phyloP scores from a whole-genome alignment of 768 basidiomycete genomes.

The Psilocybe azurescens region DNA sequence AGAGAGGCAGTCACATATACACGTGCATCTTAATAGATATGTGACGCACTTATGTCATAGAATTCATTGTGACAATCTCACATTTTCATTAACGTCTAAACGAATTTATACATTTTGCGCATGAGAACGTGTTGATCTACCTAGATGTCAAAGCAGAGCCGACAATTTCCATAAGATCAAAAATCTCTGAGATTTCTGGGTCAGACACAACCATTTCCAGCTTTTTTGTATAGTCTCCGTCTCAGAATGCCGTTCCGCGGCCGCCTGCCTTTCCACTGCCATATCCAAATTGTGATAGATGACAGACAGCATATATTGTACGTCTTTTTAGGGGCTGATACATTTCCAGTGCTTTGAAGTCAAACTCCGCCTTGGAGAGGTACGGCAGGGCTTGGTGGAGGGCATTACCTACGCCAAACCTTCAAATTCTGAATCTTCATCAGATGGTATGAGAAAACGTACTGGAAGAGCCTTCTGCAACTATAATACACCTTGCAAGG shows the following conservation, averaged over 20 bases:
- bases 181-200: conserved; percentile 55
- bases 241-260: conserved; percentile 50
- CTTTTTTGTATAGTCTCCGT: conserved; percentile 45
- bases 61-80: too few species aligned
- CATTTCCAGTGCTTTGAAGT: conserved; percentile 66
- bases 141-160: conserved; percentile 59
- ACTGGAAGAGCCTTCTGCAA: conserved; percentile 55
- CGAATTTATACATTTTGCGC: not conserved
- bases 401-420: conserved; percentile 35
- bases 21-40: not conserved
- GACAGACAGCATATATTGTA: conserved; percentile 73
- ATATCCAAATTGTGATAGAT: conserved; percentile 74
- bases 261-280: conserved; percentile 57
- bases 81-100: too few species aligned
- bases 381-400: conserved; percentile 65
- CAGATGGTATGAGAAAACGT: conserved; percentile 19
- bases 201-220: conserved; percentile 53
- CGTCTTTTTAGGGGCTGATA: conserved; percentile 64
- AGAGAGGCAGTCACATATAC: not conserved
- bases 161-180: conserved; percentile 62
- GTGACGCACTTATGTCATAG: not conserved
- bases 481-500: conserved; percentile 76
- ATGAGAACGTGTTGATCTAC: conserved; percentile 12
- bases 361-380: conserved; percentile 66
- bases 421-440: not conserved